phyloP scores from a whole-genome alignment of 805 yeast genomes.

The Suhomyces faveliae region DNA sequence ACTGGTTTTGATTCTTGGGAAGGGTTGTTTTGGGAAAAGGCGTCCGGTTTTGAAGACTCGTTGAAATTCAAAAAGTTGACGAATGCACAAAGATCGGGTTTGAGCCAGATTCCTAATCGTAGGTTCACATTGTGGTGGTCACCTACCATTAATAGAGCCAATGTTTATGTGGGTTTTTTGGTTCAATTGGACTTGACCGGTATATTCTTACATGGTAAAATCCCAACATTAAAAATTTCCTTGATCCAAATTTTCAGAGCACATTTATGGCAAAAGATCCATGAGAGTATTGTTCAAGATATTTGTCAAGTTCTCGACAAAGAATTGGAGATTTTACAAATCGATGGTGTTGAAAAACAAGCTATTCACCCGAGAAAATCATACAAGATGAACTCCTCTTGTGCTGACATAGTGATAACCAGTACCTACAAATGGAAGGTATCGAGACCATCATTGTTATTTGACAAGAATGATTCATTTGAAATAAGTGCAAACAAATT shows the following conservation, averaged over 20 bases:
- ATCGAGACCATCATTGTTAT: constrained; percentile 74
- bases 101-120: constrained; percentile 96
- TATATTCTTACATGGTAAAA: constrained; percentile 94
- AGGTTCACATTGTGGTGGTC: constrained; percentile 99
- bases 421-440: constrained; percentile 82
- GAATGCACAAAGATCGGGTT: constrained; percentile 95
- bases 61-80: constrained; percentile 92
- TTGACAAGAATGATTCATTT: constrained; percentile 65
- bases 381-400: constrained; percentile 92
- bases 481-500: constrained; percentile 63
- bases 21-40: constrained; percentile 97
- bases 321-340: constrained; percentile 77
- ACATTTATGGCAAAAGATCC: constrained; percentile 98
- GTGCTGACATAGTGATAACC: constrained; percentile 82
- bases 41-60: constrained; percentile 95
- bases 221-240: constrained; percentile 94
- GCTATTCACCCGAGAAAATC: constrained; percentile 97
- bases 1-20: constrained; percentile 99
- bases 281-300: constrained; percentile 92
- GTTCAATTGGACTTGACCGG: constrained; percentile 97
- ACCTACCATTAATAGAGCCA: constrained; percentile 96
- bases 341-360: constrained; percentile 84
- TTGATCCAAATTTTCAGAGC: constrained; percentile 95
- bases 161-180: constrained; percentile 94
- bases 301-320: constrained; percentile 87